Evolutionary conservation across 208 protist species (phyloP).

Genomic region (Herpetomonas samuelpessoai): DNA sequence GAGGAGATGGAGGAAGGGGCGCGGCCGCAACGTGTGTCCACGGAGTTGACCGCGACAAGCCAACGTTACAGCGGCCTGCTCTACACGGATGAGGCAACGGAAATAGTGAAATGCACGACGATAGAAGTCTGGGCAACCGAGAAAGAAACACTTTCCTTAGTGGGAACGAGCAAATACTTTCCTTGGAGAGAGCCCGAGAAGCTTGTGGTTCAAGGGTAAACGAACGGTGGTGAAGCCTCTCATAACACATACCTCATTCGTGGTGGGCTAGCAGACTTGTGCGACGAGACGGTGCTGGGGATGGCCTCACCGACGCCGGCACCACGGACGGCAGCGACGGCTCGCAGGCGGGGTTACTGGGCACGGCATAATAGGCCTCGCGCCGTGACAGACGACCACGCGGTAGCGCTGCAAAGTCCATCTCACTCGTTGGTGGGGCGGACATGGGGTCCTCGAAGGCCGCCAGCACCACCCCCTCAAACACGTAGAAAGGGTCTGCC

Average conservation of each 20-base stretch:
- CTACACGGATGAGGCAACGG: no score
- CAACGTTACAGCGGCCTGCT: no score
- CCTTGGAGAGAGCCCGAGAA: no score
- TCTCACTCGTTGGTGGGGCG: conserved; percentile 1
- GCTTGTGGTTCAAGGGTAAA: no score
- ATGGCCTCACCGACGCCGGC: not conserved
- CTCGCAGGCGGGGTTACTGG: conserved; percentile 5
- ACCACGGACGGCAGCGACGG: conserved; percentile 8
- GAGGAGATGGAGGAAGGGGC: no score
- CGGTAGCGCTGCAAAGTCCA: conserved; percentile 22
- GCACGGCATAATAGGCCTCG: conserved; percentile 27
- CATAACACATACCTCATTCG: not conserved
- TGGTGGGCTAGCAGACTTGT: not conserved
- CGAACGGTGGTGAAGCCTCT: no score
- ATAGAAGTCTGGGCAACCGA: no score
- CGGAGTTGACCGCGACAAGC: no score
- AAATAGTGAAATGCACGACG: no score
- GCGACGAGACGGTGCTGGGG: not conserved
- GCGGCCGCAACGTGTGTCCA: no score
- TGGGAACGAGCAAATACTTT: no score
- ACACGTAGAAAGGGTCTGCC: conserved; percentile 12
- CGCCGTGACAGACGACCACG: conserved; percentile 19
- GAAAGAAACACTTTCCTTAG: no score
- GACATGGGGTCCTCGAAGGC: not conserved
- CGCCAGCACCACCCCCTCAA: conserved; percentile 15